A percentile compares a stretch with the other conserved stretches of the same genome.
phyloP scores from a whole-genome alignment of 768 basidiomycete genomes.

The Leccinellum luteum region DNA sequence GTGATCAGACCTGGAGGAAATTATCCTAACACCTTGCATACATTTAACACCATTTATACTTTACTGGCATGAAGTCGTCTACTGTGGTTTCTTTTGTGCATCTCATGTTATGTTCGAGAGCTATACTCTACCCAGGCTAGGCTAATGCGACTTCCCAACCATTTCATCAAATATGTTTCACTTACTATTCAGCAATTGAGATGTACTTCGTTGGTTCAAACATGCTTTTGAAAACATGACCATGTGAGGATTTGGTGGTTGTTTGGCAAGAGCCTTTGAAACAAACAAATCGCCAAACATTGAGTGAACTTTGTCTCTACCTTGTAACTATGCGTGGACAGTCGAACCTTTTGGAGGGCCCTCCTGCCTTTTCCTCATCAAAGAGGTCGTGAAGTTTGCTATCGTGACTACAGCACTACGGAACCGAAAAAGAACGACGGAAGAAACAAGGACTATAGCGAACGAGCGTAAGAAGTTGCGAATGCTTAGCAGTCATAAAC shows the following conservation, averaged over 20 bases:
- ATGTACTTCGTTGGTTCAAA: background rate
- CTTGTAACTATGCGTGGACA: background rate
- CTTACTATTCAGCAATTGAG: too few relatives aligned
- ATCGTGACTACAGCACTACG: background rate
- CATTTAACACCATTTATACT: background rate
- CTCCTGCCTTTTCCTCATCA: background rate
- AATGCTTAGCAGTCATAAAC: slow-evolving; percentile 9
- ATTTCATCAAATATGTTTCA: background rate
- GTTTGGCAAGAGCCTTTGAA: slow-evolving; percentile 14
- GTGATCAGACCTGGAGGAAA: background rate
- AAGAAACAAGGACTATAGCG: slow-evolving; percentile 8
- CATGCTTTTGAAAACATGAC: too few relatives aligned
- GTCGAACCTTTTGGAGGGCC: background rate
- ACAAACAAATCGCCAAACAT: slow-evolving; percentile 3
- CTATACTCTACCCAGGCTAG: background rate
- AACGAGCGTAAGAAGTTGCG: slow-evolving; percentile 21
- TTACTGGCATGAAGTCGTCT: too few relatives aligned
- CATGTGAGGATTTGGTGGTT: background rate
- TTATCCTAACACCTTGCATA: background rate
- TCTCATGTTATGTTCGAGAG: too few relatives aligned
- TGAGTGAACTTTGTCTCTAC: background rate
- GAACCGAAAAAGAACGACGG: slow-evolving; percentile 17
- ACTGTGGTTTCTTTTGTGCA: background rate
- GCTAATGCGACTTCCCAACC: background rate
- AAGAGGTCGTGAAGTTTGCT: background rate